Base-by-base conservation (phyloP, 441 rosid species). In the Manihot esculenta region DNA sequence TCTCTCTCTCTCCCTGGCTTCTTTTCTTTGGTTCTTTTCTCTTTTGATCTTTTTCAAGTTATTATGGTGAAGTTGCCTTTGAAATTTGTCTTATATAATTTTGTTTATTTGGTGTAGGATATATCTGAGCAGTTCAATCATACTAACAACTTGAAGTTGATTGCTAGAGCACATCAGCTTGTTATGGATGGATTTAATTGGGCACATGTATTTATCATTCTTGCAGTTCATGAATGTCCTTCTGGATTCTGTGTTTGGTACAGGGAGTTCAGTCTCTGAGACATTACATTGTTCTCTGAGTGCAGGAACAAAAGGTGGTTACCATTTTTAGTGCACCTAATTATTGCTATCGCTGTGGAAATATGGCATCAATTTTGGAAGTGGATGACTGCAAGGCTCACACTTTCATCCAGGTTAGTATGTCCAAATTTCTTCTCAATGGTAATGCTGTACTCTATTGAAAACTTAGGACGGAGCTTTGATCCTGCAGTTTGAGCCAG, bases 181-280 rank as follows among this genome's bases (percentile, higher is more conserved):
- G 98, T 93, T 55, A 93, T 93, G 98, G 97, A 93, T 68, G 97
- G 98, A 69, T 93, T 84, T 82, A 93, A 93, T 70, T 89, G 98
- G 98, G 94, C 95, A 61, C 97, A 93, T 80, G 98, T 93, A 84
- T 78, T 65, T 60, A 69, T 72, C 59, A 66, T 47, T 5, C 59
- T 69, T 60, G 1, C 27, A 51, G 38, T 57, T 68, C 57, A 60
- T 13, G 33, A 20, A 26, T n/a, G 23, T 17, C 14, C 53, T 54
- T 51, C 45, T 38, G 42, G 3, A 30, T 61, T 27, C 14, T 38
- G 23, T 70, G 17, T 47, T 56, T 35, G 3, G 27, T 10, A 68
- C 3, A 14, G 13, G 15, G 49, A 18, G 42, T 30, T 57, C 8
- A 35, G 51, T 14, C 49, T 82, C 63, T 61, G 14, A n/a, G 53